These are phyloP conservation scores for Carex kokanica DNA, from an alignment of 176 grass and related monocot species.

Conservation along the genomic window DNA sequence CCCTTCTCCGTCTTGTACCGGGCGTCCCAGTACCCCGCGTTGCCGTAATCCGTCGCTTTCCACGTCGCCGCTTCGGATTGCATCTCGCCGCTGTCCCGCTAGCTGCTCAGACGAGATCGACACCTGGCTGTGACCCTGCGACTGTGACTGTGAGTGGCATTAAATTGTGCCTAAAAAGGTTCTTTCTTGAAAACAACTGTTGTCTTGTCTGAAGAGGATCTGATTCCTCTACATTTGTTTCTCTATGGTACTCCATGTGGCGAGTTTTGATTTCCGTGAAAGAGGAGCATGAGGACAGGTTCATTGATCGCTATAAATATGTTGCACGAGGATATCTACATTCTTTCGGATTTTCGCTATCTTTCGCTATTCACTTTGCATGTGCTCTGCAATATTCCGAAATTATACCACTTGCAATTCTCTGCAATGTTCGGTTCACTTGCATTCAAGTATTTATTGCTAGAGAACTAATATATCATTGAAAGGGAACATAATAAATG, in stretches of 20 bases:
- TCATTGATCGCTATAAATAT: no score
- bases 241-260: background rate
- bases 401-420: no score
- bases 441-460: no score
- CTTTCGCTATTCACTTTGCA: no score
- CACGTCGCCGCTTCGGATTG: conserved; percentile 21
- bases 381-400: no score
- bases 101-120: background rate
- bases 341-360: no score
- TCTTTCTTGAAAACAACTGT: background rate
- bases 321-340: no score
- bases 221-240: background rate
- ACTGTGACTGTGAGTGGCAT: background rate
- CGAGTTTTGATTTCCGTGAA: background rate
- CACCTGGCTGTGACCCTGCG: background rate
- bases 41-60: conserved; percentile 57
- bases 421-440: no score
- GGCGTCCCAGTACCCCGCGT: conserved; percentile 70
- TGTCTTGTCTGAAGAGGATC: background rate
- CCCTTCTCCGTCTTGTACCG: conserved; percentile 48
- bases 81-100: conserved; percentile 21
- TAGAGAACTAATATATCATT: no score
- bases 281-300: no score
- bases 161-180: background rate
- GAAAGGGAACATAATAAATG: no score